Percentiles rank a stretch among this genome's conserved stretches.
Conservation (phyloP, 305 asterid genomes). For the Galium porrigens region DNA sequence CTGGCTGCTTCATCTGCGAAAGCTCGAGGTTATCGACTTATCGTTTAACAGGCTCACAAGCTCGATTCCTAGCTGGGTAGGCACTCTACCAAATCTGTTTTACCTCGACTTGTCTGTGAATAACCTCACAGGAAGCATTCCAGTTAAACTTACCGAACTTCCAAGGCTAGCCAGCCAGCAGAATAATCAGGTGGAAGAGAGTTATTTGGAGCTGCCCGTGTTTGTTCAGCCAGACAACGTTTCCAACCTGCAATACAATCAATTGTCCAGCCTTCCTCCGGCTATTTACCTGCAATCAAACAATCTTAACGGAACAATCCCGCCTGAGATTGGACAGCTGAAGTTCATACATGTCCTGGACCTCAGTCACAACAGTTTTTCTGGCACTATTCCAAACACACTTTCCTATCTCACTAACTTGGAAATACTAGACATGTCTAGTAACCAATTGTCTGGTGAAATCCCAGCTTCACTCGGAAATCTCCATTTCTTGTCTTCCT, state of each 20-base stretch:
- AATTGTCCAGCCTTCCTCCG: constrained; percentile 25
- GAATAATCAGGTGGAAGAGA: constrained; percentile 34
- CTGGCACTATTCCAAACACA: constrained; percentile 28
- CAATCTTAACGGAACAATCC: constrained; percentile 25
- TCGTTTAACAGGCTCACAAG: constrained; percentile 49
- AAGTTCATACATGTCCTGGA: constrained; percentile 22
- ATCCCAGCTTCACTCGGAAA: constrained; percentile 29
- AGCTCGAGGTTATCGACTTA: constrained; percentile 61
- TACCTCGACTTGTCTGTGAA: constrained; percentile 70
- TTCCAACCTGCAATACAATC: constrained; percentile 44
- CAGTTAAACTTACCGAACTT: constrained; percentile 40
- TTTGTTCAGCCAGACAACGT: constrained; percentile 64
- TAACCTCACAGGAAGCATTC: constrained; percentile 50
- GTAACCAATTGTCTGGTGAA: constrained; percentile 27
- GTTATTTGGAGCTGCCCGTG: constrained; percentile 67
- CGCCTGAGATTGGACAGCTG: constrained; percentile 26
- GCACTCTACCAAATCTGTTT: constrained; percentile 54
- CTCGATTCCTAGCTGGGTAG: constrained; percentile 59
- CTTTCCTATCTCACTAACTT: constrained; percentile 28
- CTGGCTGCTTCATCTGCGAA: constrained; percentile 47
- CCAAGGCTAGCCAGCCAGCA: constrained; percentile 36
- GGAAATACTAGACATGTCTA: constrained; percentile 29
- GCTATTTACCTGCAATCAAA: constrained; percentile 27
- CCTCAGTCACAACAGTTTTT: constrained; percentile 25
- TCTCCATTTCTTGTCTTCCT: constrained; percentile 29